phyloP scores from a whole-genome alignment of 148 eudicot species.

The Suaeda aralocaspica region DNA sequence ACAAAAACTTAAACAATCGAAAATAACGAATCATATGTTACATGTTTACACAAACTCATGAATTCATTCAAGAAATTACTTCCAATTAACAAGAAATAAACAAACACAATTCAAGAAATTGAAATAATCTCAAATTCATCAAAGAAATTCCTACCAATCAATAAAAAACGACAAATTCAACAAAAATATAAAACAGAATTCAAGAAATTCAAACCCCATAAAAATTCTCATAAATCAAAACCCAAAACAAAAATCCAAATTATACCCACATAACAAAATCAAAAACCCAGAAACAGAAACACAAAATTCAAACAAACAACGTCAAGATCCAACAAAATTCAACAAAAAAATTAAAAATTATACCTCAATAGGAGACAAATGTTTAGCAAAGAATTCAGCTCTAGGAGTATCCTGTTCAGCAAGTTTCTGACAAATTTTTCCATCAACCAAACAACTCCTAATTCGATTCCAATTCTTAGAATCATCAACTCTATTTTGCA shows the following conservation, averaged over 20 bases:
- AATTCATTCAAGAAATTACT: not conserved
- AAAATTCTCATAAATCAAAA: no score
- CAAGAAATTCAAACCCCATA: no score
- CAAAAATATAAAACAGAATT: no score
- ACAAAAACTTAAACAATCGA: not conserved
- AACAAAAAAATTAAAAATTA: not conserved
- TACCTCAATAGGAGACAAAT: constrained; percentile 80
- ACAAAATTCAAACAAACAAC: not conserved
- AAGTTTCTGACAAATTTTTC: constrained; percentile 65
- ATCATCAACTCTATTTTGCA: constrained; percentile 67
- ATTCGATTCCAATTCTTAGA: constrained; percentile 66
- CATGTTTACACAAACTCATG: not conserved
- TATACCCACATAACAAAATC: not conserved
- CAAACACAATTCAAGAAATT: no score
- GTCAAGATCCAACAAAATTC: not conserved
- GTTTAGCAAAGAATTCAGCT: constrained; percentile 37
- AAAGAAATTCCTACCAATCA: no score
- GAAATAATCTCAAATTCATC: no score
- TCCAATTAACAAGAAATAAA: no score
- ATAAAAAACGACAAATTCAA: no score
- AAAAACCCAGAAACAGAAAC: constrained; percentile 6
- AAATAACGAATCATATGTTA: no score
- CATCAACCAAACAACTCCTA: constrained; percentile 68
- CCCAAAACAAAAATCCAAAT: not conserved
- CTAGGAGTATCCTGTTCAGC: constrained; percentile 28